Percentiles rank a stretch among this genome's conserved stretches.
Conservation (phyloP, 768 basidiomycete genomes). For the Gelatoporia subvermispora region DNA sequence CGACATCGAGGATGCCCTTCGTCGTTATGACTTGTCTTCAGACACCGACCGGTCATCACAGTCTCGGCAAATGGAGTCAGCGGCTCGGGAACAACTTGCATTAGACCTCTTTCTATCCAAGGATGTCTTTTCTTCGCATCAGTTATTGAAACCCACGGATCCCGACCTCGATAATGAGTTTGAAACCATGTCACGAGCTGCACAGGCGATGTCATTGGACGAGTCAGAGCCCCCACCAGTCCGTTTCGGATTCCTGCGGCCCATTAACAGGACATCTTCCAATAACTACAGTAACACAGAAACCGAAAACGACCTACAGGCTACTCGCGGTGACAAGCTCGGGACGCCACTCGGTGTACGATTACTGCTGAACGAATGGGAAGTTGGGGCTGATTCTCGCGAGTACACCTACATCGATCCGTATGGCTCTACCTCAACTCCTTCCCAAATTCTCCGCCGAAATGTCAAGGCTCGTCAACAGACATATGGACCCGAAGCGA, state of each 20-base stretch:
- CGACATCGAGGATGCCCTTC: conserved; percentile 35
- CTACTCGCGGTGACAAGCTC: neutral
- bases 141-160: conserved; percentile 28
- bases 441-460: neutral
- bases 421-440: conserved; percentile 30
- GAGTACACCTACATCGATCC: conserved; percentile 51
- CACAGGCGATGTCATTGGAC: conserved; percentile 42
- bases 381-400: conserved; percentile 45
- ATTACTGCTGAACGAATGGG: conserved; percentile 67
- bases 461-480: neutral
- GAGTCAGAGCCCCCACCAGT: conserved; percentile 50
- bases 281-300: conserved; percentile 19
- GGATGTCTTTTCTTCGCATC: conserved; percentile 48
- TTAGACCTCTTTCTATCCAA: conserved; percentile 59
- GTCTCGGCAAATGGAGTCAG: conserved; percentile 43
- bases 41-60: conserved; percentile 32
- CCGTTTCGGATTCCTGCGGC: conserved; percentile 58
- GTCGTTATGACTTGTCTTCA: conserved; percentile 37
- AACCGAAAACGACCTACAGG: neutral
- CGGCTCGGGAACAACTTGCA: conserved; percentile 56
- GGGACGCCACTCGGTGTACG: conserved; percentile 45
- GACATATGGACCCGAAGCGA: neutral
- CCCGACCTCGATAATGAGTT: conserved; percentile 31
- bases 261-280: conserved; percentile 29
- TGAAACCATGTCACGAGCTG: conserved; percentile 54